Conservation (phyloP, 768 basidiomycete species). For the Hericium coralloides region DNA sequence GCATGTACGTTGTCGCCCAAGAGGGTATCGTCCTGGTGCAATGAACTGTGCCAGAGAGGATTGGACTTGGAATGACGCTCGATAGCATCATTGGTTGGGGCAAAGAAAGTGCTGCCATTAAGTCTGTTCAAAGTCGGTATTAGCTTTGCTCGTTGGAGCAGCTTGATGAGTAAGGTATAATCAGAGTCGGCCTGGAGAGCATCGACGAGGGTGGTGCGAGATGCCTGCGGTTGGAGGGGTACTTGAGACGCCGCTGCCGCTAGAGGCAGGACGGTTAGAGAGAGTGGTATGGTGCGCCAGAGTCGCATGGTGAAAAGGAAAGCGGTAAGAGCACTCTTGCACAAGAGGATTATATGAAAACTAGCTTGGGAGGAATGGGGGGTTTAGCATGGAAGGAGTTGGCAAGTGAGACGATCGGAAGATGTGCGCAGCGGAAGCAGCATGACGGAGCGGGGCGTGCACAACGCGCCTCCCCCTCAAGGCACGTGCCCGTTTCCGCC, state of each 20-base stretch:
- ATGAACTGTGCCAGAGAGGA: conserved; percentile 24
- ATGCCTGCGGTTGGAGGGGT: conserved; percentile 24
- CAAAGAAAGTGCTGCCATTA: conserved; percentile 79
- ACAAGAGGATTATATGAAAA: too few species aligned
- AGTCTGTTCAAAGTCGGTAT: conserved; percentile 89
- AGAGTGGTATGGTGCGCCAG: conserved; percentile 25
- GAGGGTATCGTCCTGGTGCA: conserved; percentile 29
- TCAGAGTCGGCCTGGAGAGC: conserved; percentile 66
- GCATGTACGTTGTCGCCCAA: conserved; percentile 76
- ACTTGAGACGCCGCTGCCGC: conserved; percentile 23
- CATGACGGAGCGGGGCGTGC: neutral
- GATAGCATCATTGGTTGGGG: conserved; percentile 92
- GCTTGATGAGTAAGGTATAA: conserved; percentile 62
- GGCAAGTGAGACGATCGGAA: neutral
- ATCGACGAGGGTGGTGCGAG: conserved; percentile 65
- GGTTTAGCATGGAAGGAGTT: too few species aligned
- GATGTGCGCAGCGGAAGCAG: conserved; percentile 1
- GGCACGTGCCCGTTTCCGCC: neutral
- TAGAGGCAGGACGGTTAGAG: conserved; percentile 26
- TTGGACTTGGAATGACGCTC: conserved; percentile 32
- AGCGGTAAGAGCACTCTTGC: neutral
- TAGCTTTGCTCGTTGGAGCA: conserved; percentile 79
- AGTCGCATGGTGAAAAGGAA: conserved; percentile 24
- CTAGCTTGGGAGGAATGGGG: too few species aligned
- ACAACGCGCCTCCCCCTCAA: neutral